These are phyloP conservation scores for Amanita rimosa DNA, from an alignment of 768 basidiomycete species.

Conservation along the genomic window DNA sequence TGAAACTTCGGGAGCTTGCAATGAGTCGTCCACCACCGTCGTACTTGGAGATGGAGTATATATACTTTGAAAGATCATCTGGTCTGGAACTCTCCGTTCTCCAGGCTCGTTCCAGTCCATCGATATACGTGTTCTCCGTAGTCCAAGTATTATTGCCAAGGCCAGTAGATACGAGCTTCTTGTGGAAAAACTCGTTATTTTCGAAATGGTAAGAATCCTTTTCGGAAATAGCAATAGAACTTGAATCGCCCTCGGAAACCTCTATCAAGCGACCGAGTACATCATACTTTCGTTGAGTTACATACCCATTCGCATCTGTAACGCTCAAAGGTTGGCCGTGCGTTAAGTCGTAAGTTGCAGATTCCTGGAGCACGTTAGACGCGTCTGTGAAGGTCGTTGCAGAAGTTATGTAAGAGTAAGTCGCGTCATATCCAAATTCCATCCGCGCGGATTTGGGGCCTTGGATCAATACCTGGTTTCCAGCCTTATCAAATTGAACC, in stretches of 20 bases:
- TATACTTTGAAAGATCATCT: background rate
- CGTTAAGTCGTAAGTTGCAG: background rate
- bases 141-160: background rate
- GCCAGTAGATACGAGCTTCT: background rate
- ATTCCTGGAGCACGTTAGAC: background rate
- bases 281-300: background rate
- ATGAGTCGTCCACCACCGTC: background rate
- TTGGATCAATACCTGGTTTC: background rate
- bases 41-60: background rate
- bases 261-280: background rate
- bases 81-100: background rate
- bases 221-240: background rate
- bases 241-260: background rate
- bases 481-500: background rate
- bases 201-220: background rate
- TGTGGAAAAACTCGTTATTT: background rate
- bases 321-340: background rate
- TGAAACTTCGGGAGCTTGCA: background rate
- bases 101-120: background rate
- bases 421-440: background rate
- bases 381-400: background rate
- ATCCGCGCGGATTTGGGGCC: background rate
- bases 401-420: background rate
- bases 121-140: background rate
- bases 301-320: background rate